Base-by-base conservation (phyloP, 1,284 basidiomycete genomes). In the Austroboletus novae-zelandiae region DNA sequence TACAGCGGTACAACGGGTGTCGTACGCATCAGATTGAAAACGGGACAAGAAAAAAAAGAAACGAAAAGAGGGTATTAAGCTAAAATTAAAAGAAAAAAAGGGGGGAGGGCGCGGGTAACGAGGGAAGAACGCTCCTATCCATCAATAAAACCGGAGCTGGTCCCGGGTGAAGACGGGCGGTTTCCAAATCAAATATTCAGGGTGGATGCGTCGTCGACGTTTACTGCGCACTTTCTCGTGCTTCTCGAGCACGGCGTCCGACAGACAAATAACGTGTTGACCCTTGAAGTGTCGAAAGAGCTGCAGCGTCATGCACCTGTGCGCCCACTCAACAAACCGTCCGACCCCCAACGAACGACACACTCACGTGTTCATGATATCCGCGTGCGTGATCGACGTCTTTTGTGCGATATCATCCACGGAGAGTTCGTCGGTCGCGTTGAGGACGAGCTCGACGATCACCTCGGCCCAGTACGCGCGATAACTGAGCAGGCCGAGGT, bases 391-490 rank as follows among this genome's bases (percentile, higher is more conserved):
- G 70, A 99, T 97, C n/a, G 91, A 81, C 13, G 97, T 99, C 74
- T 85, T 91, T 67, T 95, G 91, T 6, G 97, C 94, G 58, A 99
- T 97, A 62, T 99, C 97, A 63, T 99, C 97, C 59, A 99, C 91
- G 67, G 88, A 93, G 54, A 98, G 79, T 56, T 94, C 91, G 52
- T 88, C 83, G 23, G 71, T 74, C 23, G 83, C 82, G 57, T 79
- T 83, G 56, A 98, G 74, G 43, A 99, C 74, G 30, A 96, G 77
- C 52, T 97, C 95, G 60, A 99, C 89, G 64, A 99, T 98, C 49
- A 89, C 92, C 70, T 98, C 95, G 54, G 91, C 89, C 97, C 97
- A 99, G 67, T 96, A 99, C 29, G 96, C 93, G 46, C 96, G 81
- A 71, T 99, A 99, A 43, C 91, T 79, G 54, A 99, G 75, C 56